phyloP scores from a whole-genome alignment of 495 filamentous ascomycete genomes.

The Annulohypoxylon moriforme region DNA sequence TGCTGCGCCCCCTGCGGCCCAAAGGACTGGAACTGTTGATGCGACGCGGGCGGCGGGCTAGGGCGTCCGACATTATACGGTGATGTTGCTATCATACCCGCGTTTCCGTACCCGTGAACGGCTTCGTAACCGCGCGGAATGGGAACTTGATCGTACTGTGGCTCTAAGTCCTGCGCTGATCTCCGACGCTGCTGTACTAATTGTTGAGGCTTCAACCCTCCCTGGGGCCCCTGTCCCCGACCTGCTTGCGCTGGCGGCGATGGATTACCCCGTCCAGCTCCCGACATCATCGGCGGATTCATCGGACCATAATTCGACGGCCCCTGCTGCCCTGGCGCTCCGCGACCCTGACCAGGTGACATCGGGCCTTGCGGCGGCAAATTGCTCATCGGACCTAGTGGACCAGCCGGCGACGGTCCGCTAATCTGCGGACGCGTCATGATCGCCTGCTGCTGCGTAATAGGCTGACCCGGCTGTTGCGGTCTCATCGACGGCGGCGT shows the following conservation, averaged over 20 bases:
- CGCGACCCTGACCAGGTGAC: slow-evolving; percentile 41
- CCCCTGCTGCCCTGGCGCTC: slow-evolving; percentile 27
- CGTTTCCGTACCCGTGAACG: slow-evolving; percentile 58
- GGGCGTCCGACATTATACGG: slow-evolving; percentile 52
- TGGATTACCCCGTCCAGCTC: slow-evolving; percentile 29
- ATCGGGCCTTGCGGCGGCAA: slow-evolving; percentile 51
- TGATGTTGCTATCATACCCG: slow-evolving; percentile 46
- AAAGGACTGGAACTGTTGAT: slow-evolving; percentile 32
- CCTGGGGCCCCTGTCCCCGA: slow-evolving; percentile 23
- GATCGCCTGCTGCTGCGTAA: background rate
- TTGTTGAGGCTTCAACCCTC: slow-evolving; percentile 17
- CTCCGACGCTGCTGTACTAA: slow-evolving; percentile 16
- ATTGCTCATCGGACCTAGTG: slow-evolving; percentile 41
- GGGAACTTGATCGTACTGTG: slow-evolving; percentile 58
- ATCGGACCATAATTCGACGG: slow-evolving; percentile 29
- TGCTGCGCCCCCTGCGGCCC: slow-evolving; percentile 17
- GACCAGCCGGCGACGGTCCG: slow-evolving; percentile 20
- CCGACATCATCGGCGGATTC: slow-evolving; percentile 34
- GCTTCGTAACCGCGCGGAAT: slow-evolving; percentile 60
- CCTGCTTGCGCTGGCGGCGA: slow-evolving; percentile 16
- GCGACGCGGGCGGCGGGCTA: slow-evolving; percentile 23
- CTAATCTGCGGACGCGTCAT: slow-evolving; percentile 9
- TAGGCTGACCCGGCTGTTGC: slow-evolving; percentile 5
- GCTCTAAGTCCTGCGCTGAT: slow-evolving; percentile 43
- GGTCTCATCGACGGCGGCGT: slow-evolving; percentile 37